Base-by-base conservation (phyloP, 352 stramenopile genomes). In the Globisporangium irregulare region DNA sequence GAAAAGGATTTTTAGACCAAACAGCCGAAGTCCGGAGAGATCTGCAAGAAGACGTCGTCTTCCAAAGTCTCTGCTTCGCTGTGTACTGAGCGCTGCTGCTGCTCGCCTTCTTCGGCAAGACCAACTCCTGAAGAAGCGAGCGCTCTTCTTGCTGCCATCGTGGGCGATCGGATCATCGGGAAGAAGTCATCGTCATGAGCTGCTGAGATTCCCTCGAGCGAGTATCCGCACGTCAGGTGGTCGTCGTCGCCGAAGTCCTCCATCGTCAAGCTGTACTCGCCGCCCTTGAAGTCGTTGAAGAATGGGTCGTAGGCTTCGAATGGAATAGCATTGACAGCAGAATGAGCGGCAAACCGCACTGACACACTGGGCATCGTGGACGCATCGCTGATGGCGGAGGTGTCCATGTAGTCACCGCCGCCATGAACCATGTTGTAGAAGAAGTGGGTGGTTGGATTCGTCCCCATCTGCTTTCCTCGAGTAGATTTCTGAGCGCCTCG, bases 1-100 rank as follows among this genome's bases (percentile, higher is more conserved):
- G 14, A 8, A 14, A 36, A 55, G 4, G 24, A 24, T 29, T 41
- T 27, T 76, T 78, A 94, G 53, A 92, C 85, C 15, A 95, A 75
- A 54, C 85, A 95, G 48, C 87, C 87, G 63, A 92, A 95, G 65
- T 93, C 85, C 6, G 87, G 84, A 3, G 87, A 94, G 61, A 94
- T 93, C 55, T 94, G 87, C 50, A 90, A 77, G 63, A 94, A 94
- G 55, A 94, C 86, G 64, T 93, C 85, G 64, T 94, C 87, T 20
- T 91, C 82, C 3, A 82, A 54, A 0, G 64, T 70, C 27, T 84
- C 76, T 27, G 76, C 57, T 41, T 75, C 56, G 51, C 60, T 67
- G 3, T 73, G 68, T 69, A 48, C 41, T 70, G 46, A 50, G 27
- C 27, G 53, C 25, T 77, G 68, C 27, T 76, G 54, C 34, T 67